Evolutionary conservation across 129 eudicot species (phyloP).

Genomic region (Tanacetum coccineum): DNA sequence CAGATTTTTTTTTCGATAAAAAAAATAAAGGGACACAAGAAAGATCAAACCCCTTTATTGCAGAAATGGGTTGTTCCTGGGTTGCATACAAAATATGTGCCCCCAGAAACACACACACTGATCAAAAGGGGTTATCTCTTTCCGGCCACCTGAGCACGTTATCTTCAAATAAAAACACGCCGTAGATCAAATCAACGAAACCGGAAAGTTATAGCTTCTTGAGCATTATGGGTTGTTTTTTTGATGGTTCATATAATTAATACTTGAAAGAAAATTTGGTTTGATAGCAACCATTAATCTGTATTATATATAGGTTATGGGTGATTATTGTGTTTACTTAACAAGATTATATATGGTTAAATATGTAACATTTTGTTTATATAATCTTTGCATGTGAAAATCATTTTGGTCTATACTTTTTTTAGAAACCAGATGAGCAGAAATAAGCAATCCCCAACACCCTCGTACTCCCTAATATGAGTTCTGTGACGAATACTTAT

Average conservation of each 20-base stretch:
- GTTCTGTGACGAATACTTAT: no score
- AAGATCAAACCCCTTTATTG: slow-evolving; percentile 29
- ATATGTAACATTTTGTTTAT: not conserved
- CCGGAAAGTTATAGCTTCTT: not conserved
- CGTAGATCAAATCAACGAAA: not conserved
- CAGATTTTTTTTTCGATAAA: not conserved
- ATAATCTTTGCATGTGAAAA: no score
- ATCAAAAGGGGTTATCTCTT: slow-evolving; percentile 33
- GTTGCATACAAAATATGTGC: slow-evolving; percentile 26
- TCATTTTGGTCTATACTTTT: no score
- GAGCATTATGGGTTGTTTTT: slow-evolving; percentile 14
- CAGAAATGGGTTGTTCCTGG: slow-evolving; percentile 34
- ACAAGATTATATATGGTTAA: not conserved
- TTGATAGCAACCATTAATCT: not conserved
- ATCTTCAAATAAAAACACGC: slow-evolving; percentile 10
- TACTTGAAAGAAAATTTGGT: not conserved
- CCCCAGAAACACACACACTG: slow-evolving; percentile 34
- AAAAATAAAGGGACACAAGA: slow-evolving; percentile 5
- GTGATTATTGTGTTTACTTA: not conserved
- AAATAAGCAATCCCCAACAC: no score
- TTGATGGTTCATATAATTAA: slow-evolving; percentile 21
- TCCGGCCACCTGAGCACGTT: slow-evolving; percentile 28
- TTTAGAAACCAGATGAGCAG: no score
- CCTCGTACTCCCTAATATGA: no score
- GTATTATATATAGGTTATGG: not conserved